Conservation (phyloP, 228 moss, liverwort and hornwort species). For the Sphagnum fallax region DNA sequence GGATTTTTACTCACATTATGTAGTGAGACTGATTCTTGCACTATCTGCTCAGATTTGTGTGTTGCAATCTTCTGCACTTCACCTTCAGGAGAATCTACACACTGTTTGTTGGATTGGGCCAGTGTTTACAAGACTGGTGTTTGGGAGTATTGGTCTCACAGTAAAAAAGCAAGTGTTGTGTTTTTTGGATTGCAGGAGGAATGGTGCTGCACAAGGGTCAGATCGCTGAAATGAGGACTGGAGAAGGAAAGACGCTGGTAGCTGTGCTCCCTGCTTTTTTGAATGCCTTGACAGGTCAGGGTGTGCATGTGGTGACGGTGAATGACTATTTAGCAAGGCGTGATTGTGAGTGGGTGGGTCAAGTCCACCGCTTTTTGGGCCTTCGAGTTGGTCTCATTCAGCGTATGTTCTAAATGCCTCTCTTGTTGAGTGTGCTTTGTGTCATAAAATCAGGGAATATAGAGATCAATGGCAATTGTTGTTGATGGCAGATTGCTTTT, state of each 20-base stretch:
- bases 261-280: slow-evolving; percentile 89
- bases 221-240: slow-evolving; percentile 97
- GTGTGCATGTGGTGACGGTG: slow-evolving; percentile 96
- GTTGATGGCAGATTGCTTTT: no score
- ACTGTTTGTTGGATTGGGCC: no score
- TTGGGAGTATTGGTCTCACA: no score
- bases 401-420: slow-evolving; percentile 32
- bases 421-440: background rate
- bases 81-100: no score
- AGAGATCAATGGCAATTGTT: no score
- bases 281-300: slow-evolving; percentile 71
- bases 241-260: slow-evolving; percentile 95
- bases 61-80: no score
- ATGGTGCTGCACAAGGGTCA: slow-evolving; percentile 89
- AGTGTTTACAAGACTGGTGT: no score
- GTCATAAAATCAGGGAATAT: no score
- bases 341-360: slow-evolving; percentile 99
- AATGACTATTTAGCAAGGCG: slow-evolving; percentile 95
- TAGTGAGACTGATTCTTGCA: no score
- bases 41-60: no score
- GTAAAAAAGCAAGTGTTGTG: no score
- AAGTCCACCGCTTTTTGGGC: slow-evolving; percentile 89
- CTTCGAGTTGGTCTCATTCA: slow-evolving; percentile 94
- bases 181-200: slow-evolving; percentile 41
- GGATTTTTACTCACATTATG: no score